Evolutionary conservation across 2,329 filamentous ascomycete genomes (phyloP).

Genomic region (Trichoderma sp.): DNA sequence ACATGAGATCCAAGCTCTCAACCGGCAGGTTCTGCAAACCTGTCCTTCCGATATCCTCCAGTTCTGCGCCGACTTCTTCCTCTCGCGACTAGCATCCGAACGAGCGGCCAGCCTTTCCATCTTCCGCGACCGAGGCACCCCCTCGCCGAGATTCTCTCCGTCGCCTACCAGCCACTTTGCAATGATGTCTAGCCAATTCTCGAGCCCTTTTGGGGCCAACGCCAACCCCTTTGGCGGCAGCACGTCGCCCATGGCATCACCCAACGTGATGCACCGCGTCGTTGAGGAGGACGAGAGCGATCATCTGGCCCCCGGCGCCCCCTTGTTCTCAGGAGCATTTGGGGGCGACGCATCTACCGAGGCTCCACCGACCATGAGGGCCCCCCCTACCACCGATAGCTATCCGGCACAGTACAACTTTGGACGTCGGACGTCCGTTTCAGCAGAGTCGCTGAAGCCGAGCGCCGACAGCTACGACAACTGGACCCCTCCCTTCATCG

Average conservation of each 20-base stretch:
- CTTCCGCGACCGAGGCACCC: constrained; percentile 12
- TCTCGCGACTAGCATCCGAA: constrained; percentile 62
- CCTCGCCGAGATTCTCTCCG: constrained; percentile 11
- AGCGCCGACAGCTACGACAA: constrained; percentile 78
- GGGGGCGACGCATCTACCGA: constrained; percentile 51
- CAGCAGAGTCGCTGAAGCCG: constrained; percentile 92
- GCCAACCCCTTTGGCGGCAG: constrained; percentile 73
- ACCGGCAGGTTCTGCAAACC: constrained; percentile 56
- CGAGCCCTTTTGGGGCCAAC: constrained; percentile 65
- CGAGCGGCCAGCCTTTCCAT: constrained; percentile 38
- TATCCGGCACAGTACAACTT: constrained; percentile 94
- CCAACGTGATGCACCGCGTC: constrained; percentile 49
- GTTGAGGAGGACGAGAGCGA: constrained; percentile 82
- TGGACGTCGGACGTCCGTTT: constrained; percentile 89
- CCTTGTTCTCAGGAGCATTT: constrained; percentile 51
- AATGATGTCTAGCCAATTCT: constrained; percentile 73
- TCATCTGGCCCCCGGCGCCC: constrained; percentile 57
- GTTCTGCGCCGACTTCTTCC: constrained; percentile 68
- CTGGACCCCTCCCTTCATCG: constrained; percentile 83
- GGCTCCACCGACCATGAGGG: constrained; percentile 45
- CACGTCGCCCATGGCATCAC: constrained; percentile 34
- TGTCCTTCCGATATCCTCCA: constrained; percentile 64
- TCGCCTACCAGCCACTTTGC: constrained; percentile 17
- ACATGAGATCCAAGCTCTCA: constrained; percentile 62
- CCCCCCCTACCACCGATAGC: constrained; percentile 58